Evolutionary conservation across 768 basidiomycete species (phyloP).

Genomic region (Scleroderma citrinum): DNA sequence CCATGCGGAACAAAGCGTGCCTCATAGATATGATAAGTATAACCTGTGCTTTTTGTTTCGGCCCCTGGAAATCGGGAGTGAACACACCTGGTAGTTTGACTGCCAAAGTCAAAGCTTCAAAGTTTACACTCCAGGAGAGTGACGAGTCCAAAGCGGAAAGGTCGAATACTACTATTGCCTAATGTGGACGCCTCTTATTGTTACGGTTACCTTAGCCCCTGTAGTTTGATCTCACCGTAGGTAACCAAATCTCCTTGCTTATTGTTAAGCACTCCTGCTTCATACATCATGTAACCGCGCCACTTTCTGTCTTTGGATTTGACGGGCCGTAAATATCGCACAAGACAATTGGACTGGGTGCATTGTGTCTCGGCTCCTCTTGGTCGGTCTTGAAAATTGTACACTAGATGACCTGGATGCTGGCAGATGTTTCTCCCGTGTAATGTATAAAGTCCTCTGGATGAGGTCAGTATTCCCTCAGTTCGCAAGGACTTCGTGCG

Average conservation of each 20-base stretch:
- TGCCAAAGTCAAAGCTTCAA: background rate
- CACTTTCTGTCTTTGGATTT: background rate
- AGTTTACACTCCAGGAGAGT: background rate
- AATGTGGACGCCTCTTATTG: slow-evolving; percentile 18
- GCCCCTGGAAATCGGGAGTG: background rate
- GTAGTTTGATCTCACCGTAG: slow-evolving; percentile 5
- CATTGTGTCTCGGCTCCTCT: background rate
- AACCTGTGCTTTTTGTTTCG: background rate
- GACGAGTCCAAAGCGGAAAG: background rate
- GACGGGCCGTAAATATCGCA: background rate
- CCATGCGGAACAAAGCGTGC: background rate
- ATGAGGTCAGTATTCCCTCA: background rate
- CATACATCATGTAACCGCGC: background rate
- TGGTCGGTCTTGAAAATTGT: background rate
- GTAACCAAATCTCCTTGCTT: slow-evolving; percentile 3
- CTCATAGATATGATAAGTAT: background rate
- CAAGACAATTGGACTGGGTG: background rate
- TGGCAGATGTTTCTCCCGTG: background rate
- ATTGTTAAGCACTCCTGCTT: slow-evolving; percentile 17
- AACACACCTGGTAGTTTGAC: background rate
- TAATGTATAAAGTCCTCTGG: background rate
- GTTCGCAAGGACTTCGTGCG: background rate
- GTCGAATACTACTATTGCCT: slow-evolving; percentile 14
- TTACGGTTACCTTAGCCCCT: slow-evolving; percentile 9
- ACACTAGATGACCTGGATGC: slow-evolving; percentile 3